Conservation (phyloP, 331 rosid species). For the Telfairia occidentalis region DNA sequence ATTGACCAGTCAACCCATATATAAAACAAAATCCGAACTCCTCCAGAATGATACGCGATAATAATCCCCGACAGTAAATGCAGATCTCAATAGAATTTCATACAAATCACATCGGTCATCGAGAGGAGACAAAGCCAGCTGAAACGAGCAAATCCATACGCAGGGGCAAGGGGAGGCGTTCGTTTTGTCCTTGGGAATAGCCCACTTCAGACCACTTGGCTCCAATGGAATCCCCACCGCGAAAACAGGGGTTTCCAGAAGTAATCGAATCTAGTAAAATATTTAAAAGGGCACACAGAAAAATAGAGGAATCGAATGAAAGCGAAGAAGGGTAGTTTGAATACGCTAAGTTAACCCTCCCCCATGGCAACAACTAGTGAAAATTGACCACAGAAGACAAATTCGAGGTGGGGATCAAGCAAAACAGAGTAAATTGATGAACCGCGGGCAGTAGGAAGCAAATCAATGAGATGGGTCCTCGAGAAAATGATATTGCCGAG, state of each 20-base stretch:
- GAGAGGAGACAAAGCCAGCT: conserved; percentile 13
- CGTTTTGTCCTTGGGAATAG: neutral
- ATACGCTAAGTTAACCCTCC: neutral
- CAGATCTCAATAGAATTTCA: conserved; percentile 7
- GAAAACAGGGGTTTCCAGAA: neutral
- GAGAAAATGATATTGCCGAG: neutral
- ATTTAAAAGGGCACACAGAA: neutral
- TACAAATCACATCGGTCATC: conserved; percentile 5
- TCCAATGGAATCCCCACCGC: neutral
- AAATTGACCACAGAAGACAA: neutral
- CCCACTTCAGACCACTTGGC: neutral
- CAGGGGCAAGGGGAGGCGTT: neutral
- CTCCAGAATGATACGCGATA: conserved; percentile 1
- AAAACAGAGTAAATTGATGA: neutral
- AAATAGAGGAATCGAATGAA: neutral
- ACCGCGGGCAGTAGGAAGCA: neutral
- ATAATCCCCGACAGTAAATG: conserved; percentile 10
- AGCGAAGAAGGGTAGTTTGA: neutral
- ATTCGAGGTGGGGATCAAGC: neutral
- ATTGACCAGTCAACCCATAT: neutral
- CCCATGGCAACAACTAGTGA: neutral
- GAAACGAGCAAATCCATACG: conserved; percentile 1
- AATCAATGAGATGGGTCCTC: conserved; percentile 4
- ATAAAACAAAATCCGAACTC: neutral
- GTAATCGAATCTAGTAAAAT: neutral